These are phyloP conservation scores for Umbelopsis sp. DNA, from an alignment of 371 early-diverging fungal genomes.

Conservation along the genomic window DNA sequence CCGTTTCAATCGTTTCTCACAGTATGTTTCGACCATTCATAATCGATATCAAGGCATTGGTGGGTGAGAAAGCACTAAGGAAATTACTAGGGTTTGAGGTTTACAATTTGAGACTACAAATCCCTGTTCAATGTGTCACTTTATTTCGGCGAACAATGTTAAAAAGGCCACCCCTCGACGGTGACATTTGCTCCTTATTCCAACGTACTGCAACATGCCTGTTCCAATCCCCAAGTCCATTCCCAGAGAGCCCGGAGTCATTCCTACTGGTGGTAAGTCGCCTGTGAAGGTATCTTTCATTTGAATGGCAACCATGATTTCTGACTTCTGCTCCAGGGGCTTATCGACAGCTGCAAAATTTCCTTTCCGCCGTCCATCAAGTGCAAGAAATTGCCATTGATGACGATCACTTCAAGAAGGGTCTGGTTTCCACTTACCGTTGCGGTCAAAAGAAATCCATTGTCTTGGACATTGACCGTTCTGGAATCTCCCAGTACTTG, in stretches of 20 bases:
- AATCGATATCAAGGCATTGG: too few species aligned
- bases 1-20: too few species aligned
- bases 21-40: too few species aligned
- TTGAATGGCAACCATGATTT: not conserved
- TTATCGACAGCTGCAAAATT: not conserved
- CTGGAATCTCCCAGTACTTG: too few species aligned
- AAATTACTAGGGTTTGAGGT: too few species aligned
- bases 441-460: not conserved
- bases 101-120: too few species aligned
- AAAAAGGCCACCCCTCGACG: not conserved
- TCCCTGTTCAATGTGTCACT: too few species aligned
- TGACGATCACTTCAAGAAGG: constrained; percentile 5
- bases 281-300: not conserved
- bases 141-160: too few species aligned
- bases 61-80: too few species aligned
- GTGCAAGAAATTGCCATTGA: not conserved
- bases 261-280: constrained; percentile 1
- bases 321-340: not conserved
- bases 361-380: not conserved
- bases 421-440: not conserved
- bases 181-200: not conserved
- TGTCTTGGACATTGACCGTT: not conserved
- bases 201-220: not conserved
- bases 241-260: not conserved
- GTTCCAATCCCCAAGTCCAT: not conserved